Conservation (phyloP, 805 yeast genomes). For the Tetrapisispora pingtungensis region DNA sequence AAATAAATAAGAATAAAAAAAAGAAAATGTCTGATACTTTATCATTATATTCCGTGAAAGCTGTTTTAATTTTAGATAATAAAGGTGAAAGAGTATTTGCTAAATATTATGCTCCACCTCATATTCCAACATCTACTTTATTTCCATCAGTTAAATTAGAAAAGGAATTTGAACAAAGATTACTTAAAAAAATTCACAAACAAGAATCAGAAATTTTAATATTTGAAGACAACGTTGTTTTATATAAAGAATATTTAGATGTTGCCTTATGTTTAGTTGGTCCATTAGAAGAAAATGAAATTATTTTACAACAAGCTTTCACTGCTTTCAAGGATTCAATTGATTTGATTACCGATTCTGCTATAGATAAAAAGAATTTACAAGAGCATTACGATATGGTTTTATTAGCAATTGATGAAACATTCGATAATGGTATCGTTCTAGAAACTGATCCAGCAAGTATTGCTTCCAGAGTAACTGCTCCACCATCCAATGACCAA, state of each 20-base stretch:
- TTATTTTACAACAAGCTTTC: conserved; percentile 63
- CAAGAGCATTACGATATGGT: conserved; percentile 80
- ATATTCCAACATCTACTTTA: conserved; percentile 24
- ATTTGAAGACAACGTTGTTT: conserved; percentile 67
- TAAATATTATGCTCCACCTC: conserved; percentile 72
- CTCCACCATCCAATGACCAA: conserved; percentile 64
- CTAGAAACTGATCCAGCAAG: conserved; percentile 82
- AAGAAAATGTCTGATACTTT: conserved; percentile 29
- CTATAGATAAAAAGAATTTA: conserved; percentile 69
- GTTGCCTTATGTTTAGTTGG: conserved; percentile 63
- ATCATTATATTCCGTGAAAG: conserved; percentile 74
- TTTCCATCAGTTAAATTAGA: conserved; percentile 50
- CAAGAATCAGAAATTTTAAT: conserved; percentile 71
- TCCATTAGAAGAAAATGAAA: conserved; percentile 72
- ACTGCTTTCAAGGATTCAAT: conserved; percentile 74
- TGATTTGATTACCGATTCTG: conserved; percentile 53
- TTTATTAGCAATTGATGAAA: conserved; percentile 79
- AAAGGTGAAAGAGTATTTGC: conserved; percentile 74
- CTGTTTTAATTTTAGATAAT: conserved; percentile 69
- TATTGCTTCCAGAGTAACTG: conserved; percentile 85
- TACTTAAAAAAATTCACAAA: conserved; percentile 70
- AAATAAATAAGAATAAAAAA: neutral
- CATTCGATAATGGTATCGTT: conserved; percentile 87
- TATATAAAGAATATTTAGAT: conserved; percentile 82
- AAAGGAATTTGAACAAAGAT: conserved; percentile 59